Conservation (phyloP, 352 stramenopile genomes). For the Stramenopiles sp. region DNA sequence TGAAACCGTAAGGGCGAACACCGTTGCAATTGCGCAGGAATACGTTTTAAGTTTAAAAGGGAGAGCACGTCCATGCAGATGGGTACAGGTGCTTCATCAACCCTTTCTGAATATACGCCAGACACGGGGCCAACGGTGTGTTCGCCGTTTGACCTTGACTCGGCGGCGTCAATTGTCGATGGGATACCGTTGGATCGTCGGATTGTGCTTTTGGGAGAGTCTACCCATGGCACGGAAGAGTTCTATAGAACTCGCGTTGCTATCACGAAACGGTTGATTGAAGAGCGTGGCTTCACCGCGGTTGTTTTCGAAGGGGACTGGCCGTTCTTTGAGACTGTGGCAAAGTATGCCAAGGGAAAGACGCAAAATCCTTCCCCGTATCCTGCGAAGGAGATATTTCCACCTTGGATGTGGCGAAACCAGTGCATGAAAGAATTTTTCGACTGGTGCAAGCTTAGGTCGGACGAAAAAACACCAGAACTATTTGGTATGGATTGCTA, state of each 20-base stretch:
- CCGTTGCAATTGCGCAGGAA: too few species aligned
- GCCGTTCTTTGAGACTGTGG: conserved; percentile 26
- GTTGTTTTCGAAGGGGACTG: conserved; percentile 30
- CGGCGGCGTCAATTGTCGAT: too few species aligned
- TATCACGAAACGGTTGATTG: conserved; percentile 27
- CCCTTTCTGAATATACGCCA: too few species aligned
- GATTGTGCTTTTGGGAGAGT: conserved; percentile 28
- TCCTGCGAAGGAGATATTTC: too few species aligned
- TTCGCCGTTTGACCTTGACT: too few species aligned
- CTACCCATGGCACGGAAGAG: conserved; percentile 28
- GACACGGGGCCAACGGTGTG: too few species aligned
- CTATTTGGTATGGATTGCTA: conserved; percentile 29
- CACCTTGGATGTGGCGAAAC: conserved; percentile 31
- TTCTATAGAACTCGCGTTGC: conserved; percentile 26
- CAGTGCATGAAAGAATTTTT: conserved; percentile 28
- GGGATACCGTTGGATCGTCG: too few species aligned
- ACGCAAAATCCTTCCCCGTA: too few species aligned
- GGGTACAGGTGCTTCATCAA: too few species aligned
- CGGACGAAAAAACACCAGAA: not conserved
- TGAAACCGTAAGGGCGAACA: too few species aligned
- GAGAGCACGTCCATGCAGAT: too few species aligned
- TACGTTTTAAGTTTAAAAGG: too few species aligned
- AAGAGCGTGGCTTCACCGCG: conserved; percentile 25
- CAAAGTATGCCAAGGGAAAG: conserved; percentile 23
- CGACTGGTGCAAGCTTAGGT: conserved; percentile 25